These are phyloP conservation scores for Aspergillus hortae DNA, from an alignment of 2,329 filamentous ascomycete genomes.

Conservation along the genomic window DNA sequence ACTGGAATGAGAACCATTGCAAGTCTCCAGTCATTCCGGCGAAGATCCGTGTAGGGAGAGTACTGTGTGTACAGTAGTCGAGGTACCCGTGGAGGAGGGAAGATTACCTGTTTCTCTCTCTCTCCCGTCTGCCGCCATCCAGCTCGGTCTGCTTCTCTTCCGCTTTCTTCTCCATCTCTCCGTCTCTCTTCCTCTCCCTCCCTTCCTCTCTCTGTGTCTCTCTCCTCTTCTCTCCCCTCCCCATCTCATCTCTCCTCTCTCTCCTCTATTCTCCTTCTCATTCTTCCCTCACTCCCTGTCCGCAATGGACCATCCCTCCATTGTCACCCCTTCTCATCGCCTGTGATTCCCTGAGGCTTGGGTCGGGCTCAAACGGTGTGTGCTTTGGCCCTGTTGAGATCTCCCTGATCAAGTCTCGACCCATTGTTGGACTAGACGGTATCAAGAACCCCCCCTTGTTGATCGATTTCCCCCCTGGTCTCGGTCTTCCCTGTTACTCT, in stretches of 20 bases:
- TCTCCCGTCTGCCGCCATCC: neutral
- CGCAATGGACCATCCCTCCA: constrained; percentile 9
- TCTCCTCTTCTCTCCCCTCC: neutral
- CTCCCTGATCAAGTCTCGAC: constrained; percentile 4
- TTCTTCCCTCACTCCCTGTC: neutral
- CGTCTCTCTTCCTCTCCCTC: constrained; percentile 3
- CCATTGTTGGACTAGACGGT: neutral
- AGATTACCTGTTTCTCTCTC: neutral
- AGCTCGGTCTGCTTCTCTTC: neutral
- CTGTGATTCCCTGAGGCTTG: constrained; percentile 15
- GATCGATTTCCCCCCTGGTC: neutral
- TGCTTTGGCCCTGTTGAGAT: neutral
- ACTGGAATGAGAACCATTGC: no score
- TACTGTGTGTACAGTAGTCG: no score
- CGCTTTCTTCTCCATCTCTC: constrained; percentile 7
- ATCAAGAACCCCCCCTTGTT: neutral
- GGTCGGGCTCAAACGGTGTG: constrained; percentile 11
- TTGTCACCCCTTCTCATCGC: constrained; percentile 4
- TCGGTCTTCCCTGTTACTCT: neutral
- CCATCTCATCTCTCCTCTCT: neutral
- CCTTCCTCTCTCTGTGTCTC: neutral
- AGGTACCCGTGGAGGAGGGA: neutral
- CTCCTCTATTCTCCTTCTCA: neutral
- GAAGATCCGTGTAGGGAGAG: no score
- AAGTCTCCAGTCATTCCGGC: no score